These are phyloP conservation scores for Spergularia azorica DNA, from an alignment of 179 eudicot genomes.

Conservation along the genomic window DNA sequence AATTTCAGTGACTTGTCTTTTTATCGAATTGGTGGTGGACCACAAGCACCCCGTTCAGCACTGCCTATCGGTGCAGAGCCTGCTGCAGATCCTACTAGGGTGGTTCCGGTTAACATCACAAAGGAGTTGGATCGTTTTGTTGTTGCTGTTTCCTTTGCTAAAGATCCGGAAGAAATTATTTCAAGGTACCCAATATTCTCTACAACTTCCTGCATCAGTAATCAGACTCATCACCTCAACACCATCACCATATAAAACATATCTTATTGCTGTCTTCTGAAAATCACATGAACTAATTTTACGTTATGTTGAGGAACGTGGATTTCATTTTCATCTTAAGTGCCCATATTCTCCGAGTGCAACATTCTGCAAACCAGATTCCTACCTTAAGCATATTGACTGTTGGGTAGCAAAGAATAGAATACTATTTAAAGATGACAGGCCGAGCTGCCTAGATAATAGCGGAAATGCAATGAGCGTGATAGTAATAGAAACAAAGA, in stretches of 20 bases:
- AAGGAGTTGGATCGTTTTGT: constrained; percentile 79
- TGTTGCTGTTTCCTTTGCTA: constrained; percentile 90
- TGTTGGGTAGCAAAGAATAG: neutral
- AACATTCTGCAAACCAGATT: neutral
- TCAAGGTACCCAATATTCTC: constrained; percentile 54
- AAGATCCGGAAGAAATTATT: constrained; percentile 79
- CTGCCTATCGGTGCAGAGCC: constrained; percentile 97
- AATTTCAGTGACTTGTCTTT: constrained; percentile 73
- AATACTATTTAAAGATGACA: neutral
- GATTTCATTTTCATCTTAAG: neutral
- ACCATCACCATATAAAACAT: neutral
- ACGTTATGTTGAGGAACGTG: neutral
- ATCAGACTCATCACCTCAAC: neutral
- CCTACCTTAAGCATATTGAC: neutral
- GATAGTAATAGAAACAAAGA: neutral
- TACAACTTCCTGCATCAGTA: neutral
- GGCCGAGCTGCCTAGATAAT: neutral
- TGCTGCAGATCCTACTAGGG: constrained; percentile 81
- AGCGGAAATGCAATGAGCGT: neutral
- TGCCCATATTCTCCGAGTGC: neutral
- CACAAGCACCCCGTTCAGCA: constrained; percentile 98
- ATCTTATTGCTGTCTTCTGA: neutral
- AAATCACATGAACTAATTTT: neutral
- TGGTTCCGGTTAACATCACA: constrained; percentile 68
- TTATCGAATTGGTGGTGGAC: constrained; percentile 89